phyloP scores from a whole-genome alignment of 306 rosid genomes.

The Vigna reflexopilosa region DNA sequence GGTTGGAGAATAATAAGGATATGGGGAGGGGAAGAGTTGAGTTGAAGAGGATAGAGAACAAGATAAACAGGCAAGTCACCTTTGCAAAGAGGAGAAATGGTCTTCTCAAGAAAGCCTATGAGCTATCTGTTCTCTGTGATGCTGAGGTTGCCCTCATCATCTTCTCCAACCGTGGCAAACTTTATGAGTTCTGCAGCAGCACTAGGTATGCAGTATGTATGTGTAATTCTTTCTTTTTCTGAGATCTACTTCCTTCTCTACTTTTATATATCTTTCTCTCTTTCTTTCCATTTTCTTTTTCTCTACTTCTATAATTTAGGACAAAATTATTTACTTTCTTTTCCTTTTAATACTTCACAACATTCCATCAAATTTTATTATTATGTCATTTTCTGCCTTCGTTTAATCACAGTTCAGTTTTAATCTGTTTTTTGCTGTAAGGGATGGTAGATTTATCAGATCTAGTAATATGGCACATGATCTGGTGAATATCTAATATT shows the following conservation, averaged over 20 bases:
- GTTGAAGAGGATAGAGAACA: conserved; percentile 96
- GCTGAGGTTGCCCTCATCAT: conserved; percentile 96
- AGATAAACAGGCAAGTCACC: conserved; percentile 95
- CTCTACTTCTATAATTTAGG: background rate
- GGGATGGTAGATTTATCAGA: conserved; percentile 39
- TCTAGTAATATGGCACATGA: conserved; percentile 43
- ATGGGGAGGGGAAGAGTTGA: conserved; percentile 98
- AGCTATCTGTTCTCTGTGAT: conserved; percentile 89
- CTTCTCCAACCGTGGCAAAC: conserved; percentile 94
- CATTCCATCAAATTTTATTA: conserved; percentile 26
- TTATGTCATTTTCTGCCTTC: conserved; percentile 4
- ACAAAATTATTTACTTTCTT: background rate
- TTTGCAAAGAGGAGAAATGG: conserved; percentile 96
- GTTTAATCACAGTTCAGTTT: background rate
- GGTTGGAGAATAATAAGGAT: conserved; percentile 28
- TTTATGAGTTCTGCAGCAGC: conserved; percentile 88
- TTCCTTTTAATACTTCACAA: too few relatives aligned
- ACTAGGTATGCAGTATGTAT: conserved; percentile 56
- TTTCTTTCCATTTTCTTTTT: conserved; percentile 8
- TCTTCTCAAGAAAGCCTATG: conserved; percentile 91
- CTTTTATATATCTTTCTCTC: background rate
- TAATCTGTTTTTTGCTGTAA: conserved; percentile 18
- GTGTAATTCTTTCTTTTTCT: background rate
- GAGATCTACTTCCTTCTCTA: conserved; percentile 41
- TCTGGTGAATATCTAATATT: conserved; percentile 37